Evolutionary conservation across 2,329 filamentous ascomycete genomes (phyloP).

Genomic region (Nemania serpens): DNA sequence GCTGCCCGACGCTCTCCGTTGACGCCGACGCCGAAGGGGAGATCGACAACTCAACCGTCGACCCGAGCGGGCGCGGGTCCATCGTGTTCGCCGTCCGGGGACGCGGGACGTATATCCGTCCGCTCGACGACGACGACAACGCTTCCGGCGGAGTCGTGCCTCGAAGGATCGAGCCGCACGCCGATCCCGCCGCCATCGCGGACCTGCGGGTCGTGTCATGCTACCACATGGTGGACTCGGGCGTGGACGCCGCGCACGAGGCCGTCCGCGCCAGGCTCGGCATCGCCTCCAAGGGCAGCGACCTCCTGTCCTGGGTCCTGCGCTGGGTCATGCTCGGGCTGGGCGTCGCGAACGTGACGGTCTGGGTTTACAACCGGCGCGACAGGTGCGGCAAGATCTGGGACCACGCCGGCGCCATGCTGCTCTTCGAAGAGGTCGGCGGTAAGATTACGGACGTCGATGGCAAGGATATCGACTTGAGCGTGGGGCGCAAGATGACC

Average conservation of each 20-base stretch:
- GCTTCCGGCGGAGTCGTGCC: constrained; percentile 25
- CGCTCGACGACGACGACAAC: constrained; percentile 41
- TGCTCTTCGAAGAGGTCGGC: constrained; percentile 61
- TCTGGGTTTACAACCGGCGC: constrained; percentile 60
- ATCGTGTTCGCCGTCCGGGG: constrained; percentile 57
- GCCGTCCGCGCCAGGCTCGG: constrained; percentile 49
- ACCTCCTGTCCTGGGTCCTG: constrained; percentile 62
- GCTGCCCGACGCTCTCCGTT: constrained; percentile 50
- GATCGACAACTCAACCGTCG: constrained; percentile 51
- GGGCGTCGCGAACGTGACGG: constrained; percentile 57
- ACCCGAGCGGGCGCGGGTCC: constrained; percentile 50
- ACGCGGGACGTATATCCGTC: constrained; percentile 53
- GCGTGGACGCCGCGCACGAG: constrained; percentile 53
- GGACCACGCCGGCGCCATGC: constrained; percentile 65
- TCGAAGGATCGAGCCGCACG: constrained; percentile 43
- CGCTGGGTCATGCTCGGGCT: constrained; percentile 59
- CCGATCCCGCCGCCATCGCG: constrained; percentile 31
- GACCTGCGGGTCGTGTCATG: constrained; percentile 53
- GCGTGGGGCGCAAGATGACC: constrained; percentile 53
- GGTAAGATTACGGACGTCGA: constrained; percentile 60
- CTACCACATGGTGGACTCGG: constrained; percentile 52
- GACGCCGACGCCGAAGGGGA: constrained; percentile 44
- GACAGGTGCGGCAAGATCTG: constrained; percentile 59
- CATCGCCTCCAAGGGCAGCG: constrained; percentile 52
- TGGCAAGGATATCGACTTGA: constrained; percentile 56